These are phyloP conservation scores for Erodium chrysanthum DNA, from an alignment of 441 rosid species.

Conservation along the genomic window DNA sequence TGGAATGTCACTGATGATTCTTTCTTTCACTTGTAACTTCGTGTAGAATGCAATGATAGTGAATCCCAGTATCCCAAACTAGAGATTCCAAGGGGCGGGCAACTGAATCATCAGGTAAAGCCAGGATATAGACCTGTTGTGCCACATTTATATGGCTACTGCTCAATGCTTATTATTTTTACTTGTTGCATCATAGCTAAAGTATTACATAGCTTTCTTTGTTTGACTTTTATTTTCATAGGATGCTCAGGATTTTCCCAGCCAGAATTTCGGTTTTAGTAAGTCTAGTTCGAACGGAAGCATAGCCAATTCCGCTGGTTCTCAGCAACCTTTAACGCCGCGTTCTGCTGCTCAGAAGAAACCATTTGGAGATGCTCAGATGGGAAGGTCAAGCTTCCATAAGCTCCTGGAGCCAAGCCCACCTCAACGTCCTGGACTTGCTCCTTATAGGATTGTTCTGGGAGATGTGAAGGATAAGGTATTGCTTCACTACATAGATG, in stretches of 20 bases:
- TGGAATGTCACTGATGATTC: neutral
- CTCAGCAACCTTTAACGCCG: neutral
- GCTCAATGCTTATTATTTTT: conserved; percentile 9
- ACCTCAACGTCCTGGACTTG: conserved; percentile 65
- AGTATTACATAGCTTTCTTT: neutral
- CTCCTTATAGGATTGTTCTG: conserved; percentile 85
- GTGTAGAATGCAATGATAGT: conserved; percentile 47
- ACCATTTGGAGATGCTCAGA: conserved; percentile 62
- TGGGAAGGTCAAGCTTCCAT: conserved; percentile 86
- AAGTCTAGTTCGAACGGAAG: conserved; percentile 3
- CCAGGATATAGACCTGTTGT: conserved; percentile 12
- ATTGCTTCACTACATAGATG: conserved; percentile 8
- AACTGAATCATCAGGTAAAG: conserved; percentile 54
- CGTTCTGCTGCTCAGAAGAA: conserved; percentile 47
- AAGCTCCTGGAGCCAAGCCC: conserved; percentile 82
- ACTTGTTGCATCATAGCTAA: conserved; percentile 3
- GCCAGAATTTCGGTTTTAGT: neutral
- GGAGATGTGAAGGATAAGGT: conserved; percentile 92
- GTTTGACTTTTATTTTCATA: conserved; percentile 15
- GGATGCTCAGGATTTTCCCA: conserved; percentile 37
- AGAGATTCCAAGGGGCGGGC: conserved; percentile 63
- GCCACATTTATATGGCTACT: conserved; percentile 5
- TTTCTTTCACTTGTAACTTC: conserved; percentile 8
- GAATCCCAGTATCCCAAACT: conserved; percentile 68
- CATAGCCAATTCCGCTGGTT: neutral